Percentiles rank a stretch among this genome's conserved stretches.
Conservation (phyloP, 495 filamentous ascomycete species). For the Rhizodiscina lignyota region DNA sequence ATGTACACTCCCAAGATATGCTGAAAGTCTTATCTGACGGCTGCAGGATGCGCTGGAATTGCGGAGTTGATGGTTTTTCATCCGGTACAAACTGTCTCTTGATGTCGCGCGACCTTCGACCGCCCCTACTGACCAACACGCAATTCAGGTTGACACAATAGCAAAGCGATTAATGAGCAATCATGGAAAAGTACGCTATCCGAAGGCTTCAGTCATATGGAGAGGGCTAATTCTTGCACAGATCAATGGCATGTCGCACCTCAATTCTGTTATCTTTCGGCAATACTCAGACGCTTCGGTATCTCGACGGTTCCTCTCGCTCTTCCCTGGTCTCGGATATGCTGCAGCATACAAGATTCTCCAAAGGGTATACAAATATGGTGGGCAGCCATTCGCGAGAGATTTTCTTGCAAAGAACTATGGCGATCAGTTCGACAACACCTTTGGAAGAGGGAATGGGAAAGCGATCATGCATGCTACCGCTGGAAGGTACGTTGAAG, state of each 20-base stretch:
- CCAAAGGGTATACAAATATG: conserved; percentile 97
- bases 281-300: conserved; percentile 58
- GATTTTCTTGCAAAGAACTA: conserved; percentile 79
- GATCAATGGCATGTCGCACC: conserved; percentile 40
- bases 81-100: conserved; percentile 40
- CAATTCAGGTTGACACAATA: conserved; percentile 75
- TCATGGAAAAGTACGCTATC: conserved; percentile 43
- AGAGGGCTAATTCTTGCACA: conserved; percentile 15
- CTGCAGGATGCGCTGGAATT: conserved; percentile 77
- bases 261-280: conserved; percentile 89
- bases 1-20: conserved; percentile 12
- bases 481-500: conserved; percentile 72
- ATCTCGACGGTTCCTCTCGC: conserved; percentile 71
- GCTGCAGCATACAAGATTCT: conserved; percentile 95
- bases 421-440: conserved; percentile 62
- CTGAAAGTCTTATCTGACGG: conserved; percentile 4
- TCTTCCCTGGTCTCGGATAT: conserved; percentile 94
- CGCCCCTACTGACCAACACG: background rate
- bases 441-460: conserved; percentile 90
- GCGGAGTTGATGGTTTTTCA: conserved; percentile 94
- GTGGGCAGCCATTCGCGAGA: conserved; percentile 87
- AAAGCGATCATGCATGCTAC: conserved; percentile 98
- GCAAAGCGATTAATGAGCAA: conserved; percentile 99
- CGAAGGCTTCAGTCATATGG: background rate
- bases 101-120: background rate